phyloP scores from a whole-genome alignment of 176 grass and related monocot species.

The Coix lacrymajobi region DNA sequence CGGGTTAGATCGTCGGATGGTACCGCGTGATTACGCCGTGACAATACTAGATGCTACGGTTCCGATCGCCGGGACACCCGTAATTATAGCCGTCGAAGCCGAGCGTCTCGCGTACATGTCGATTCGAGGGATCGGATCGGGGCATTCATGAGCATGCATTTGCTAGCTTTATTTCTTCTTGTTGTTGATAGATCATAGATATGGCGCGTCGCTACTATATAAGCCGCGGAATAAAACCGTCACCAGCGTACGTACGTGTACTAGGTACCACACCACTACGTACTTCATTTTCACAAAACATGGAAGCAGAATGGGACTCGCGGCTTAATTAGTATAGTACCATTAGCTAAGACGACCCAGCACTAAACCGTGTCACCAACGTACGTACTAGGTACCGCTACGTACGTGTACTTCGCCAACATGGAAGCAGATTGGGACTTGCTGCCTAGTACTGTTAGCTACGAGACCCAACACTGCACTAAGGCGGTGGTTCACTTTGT shows the following conservation, averaged over 20 bases:
- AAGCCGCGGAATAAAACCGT: background rate
- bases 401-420: too few relatives aligned
- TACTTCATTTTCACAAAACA: background rate
- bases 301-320: background rate
- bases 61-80: background rate
- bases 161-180: background rate
- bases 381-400: too few relatives aligned
- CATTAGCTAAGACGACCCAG: background rate
- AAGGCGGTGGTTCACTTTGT: too few relatives aligned
- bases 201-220: background rate
- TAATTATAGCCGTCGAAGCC: background rate
- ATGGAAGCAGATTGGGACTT: too few relatives aligned
- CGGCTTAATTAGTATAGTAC: background rate
- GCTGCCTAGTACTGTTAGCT: too few relatives aligned
- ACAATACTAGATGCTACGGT: background rate
- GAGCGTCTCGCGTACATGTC: background rate
- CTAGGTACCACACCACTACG: too few relatives aligned
- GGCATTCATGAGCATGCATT: conserved; percentile 1
- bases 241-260: background rate
- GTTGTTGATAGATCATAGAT: too few relatives aligned
- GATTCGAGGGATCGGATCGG: background rate
- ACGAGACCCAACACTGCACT: too few relatives aligned
- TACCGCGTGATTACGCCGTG: conserved; percentile 6
- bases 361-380: too few relatives aligned
- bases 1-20: background rate